A percentile compares a stretch with the other conserved stretches of the same genome.
These are phyloP conservation scores for Flaveria robusta DNA, from an alignment of 129 eudicot species.

Conservation along the genomic window DNA sequence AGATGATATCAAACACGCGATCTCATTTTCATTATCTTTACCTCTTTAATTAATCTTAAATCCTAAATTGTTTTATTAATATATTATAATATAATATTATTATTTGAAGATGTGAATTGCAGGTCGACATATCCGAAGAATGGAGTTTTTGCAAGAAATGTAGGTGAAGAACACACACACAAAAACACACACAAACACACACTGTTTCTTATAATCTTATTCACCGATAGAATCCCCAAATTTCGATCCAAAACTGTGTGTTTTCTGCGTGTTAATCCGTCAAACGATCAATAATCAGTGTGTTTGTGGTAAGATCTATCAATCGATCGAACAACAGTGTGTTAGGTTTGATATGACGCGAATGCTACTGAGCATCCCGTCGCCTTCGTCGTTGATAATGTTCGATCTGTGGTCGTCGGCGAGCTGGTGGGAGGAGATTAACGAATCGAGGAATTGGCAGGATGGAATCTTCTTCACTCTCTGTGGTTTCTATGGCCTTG, in stretches of 20 bases:
- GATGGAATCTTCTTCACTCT: slow-evolving; percentile 68
- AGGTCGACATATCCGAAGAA: slow-evolving; percentile 24
- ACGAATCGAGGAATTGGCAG: slow-evolving; percentile 64
- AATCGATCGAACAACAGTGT: slow-evolving; percentile 5
- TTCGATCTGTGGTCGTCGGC: slow-evolving; percentile 30
- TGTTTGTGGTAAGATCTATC: slow-evolving; percentile 13
- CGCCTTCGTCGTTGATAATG: slow-evolving; percentile 26
- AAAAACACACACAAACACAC: neutral
- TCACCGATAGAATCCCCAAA: neutral
- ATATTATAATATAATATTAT: neutral
- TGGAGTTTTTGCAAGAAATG: slow-evolving; percentile 24
- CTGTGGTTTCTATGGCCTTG: slow-evolving; percentile 56
- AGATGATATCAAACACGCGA: neutral
- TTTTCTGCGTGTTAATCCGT: neutral
- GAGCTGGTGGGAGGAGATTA: slow-evolving; percentile 63
- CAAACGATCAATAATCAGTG: neutral
- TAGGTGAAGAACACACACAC: slow-evolving; percentile 15
- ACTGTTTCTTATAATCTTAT: too few relatives aligned
- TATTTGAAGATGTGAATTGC: slow-evolving; percentile 13
- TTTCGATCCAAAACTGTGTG: slow-evolving; percentile 7
- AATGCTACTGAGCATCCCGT: slow-evolving; percentile 31
- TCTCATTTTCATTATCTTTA: slow-evolving; percentile 3
- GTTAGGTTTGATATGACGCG: slow-evolving; percentile 21
- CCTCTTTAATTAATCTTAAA: neutral
- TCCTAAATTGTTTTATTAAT: neutral